These are phyloP conservation scores for Mychonastes homosphaera DNA, from an alignment of 139 green algal species.

Conservation along the genomic window DNA sequence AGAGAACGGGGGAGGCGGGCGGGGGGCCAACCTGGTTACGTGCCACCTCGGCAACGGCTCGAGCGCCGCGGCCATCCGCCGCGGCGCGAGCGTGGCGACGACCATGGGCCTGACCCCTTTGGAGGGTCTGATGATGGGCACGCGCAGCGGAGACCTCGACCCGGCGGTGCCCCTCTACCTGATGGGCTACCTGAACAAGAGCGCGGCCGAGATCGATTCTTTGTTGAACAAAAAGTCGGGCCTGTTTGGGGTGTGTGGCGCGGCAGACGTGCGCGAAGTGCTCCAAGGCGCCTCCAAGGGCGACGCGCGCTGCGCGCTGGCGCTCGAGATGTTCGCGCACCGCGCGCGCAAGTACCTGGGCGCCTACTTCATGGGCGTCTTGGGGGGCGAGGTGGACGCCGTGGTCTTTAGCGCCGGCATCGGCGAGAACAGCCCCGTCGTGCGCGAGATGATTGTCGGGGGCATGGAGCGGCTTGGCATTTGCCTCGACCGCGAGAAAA, in stretches of 20 bases:
- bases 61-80: conserved; percentile 59
- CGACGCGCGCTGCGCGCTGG: conserved; percentile 40
- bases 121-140: conserved; percentile 66
- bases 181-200: conserved; percentile 4
- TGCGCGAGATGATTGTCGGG: conserved; percentile 38
- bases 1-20: conserved; percentile 49
- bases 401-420: conserved; percentile 79
- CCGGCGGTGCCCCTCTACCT: conserved; percentile 51
- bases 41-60: conserved; percentile 71
- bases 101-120: conserved; percentile 76
- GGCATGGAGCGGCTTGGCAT: conserved; percentile 52
- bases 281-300: conserved; percentile 32
- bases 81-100: conserved; percentile 65
- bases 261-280: conserved; percentile 48
- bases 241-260: conserved; percentile 51
- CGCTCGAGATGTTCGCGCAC: conserved; percentile 70
- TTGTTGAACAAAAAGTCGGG: conserved; percentile 80
- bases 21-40: conserved; percentile 58
- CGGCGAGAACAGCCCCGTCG: conserved; percentile 51
- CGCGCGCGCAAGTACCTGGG: conserved; percentile 82
- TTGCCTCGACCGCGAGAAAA: conserved; percentile 47
- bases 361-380: conserved; percentile 57
- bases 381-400: conserved; percentile 66
- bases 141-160: conserved; percentile 64
- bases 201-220: conserved; percentile 7